Evolutionary conservation across 2,329 filamentous ascomycete genomes (phyloP).

Genomic region (Didymella arachidicola): DNA sequence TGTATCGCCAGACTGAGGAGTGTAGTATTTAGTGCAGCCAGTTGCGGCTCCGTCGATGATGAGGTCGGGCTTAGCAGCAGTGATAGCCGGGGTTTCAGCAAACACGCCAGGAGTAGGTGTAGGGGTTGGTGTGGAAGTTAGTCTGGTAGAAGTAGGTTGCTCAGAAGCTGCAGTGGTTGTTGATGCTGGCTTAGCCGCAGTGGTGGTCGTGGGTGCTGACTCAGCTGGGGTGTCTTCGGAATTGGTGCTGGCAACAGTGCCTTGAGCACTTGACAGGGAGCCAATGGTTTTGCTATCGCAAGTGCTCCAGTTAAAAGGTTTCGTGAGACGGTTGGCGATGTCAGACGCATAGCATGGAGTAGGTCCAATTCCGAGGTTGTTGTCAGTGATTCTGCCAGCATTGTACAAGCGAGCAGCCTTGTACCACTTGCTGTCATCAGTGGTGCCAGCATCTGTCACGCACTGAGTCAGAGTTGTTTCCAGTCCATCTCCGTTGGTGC

Average conservation of each 20-base stretch:
- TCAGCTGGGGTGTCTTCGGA: not conserved
- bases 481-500: constrained; percentile 51
- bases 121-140: not conserved
- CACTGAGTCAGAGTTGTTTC: constrained; percentile 56
- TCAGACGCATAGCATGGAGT: constrained; percentile 62
- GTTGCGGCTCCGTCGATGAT: constrained; percentile 24
- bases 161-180: not conserved
- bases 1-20: constrained; percentile 39
- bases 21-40: constrained; percentile 45
- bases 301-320: constrained; percentile 25
- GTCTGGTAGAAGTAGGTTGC: not conserved
- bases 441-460: constrained; percentile 40
- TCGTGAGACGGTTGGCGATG: constrained; percentile 59
- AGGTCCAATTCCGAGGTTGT: constrained; percentile 52
- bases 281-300: constrained; percentile 27
- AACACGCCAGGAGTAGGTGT: constrained; percentile 4
- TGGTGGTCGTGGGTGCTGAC: constrained; percentile 9
- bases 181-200: not conserved
- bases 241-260: constrained; percentile 3
- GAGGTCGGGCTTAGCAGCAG: constrained; percentile 8
- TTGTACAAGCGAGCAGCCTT: constrained; percentile 61
- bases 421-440: constrained; percentile 54
- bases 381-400: constrained; percentile 51
- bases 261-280: constrained; percentile 11
- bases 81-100: not conserved